phyloP scores from a whole-genome alignment of 768 basidiomycete species.

The Mycena maculata region DNA sequence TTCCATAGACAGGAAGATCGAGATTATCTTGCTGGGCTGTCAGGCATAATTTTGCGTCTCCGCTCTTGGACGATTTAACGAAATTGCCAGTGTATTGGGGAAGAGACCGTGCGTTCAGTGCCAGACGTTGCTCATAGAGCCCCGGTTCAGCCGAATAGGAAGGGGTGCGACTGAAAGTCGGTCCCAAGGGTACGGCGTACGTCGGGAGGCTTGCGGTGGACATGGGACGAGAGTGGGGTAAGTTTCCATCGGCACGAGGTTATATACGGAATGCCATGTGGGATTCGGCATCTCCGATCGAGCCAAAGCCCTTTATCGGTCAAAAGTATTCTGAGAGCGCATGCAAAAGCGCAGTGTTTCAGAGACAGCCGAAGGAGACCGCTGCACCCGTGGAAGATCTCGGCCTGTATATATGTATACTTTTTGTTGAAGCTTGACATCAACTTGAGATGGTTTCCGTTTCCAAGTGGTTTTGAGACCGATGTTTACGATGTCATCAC shows the following conservation, averaged over 20 bases:
- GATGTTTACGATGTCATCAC: too few species aligned
- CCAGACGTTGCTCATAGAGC: constrained; percentile 63
- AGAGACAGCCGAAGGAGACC: too few species aligned
- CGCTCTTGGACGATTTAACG: constrained; percentile 68
- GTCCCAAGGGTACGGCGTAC: constrained; percentile 51
- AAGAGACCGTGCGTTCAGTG: constrained; percentile 54
- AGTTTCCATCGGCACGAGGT: not conserved
- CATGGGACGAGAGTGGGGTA: too few species aligned
- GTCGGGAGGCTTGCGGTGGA: constrained; percentile 65
- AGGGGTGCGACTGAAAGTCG: constrained; percentile 52
- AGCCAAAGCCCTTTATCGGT: too few species aligned
- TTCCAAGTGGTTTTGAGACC: too few species aligned
- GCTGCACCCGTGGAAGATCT: too few species aligned
- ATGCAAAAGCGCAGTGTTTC: too few species aligned
- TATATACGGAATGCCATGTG: constrained; percentile 13
- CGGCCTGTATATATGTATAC: too few species aligned
- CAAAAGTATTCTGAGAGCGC: too few species aligned
- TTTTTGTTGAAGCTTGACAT: too few species aligned
- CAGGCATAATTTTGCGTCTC: constrained; percentile 63
- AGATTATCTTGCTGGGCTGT: constrained; percentile 62
- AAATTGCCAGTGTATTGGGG: constrained; percentile 60
- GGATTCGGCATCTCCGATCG: too few species aligned
- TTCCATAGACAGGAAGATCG: constrained; percentile 68
- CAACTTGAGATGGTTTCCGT: too few species aligned
- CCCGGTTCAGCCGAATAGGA: constrained; percentile 68